Base-by-base conservation (phyloP, 1,139 yeast genomes). In the Yamadazyma diospyri region DNA sequence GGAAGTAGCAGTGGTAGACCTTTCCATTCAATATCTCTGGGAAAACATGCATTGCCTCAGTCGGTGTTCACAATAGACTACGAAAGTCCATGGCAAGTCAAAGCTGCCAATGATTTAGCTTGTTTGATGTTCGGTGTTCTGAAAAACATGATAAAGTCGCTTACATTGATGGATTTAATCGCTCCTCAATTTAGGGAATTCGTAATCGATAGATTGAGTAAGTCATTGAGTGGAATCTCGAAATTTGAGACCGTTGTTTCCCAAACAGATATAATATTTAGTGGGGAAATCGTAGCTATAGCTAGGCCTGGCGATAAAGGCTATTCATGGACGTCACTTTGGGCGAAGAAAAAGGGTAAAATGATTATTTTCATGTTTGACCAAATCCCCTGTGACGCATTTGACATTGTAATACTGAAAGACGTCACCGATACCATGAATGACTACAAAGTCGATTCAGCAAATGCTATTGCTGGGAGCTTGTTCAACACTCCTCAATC, bases 81-180 rank as follows among this genome's bases (percentile, higher is more conserved):
- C 13, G 76, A 73, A n/a, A 69, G 74, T 30, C 97, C 97, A 0
- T 89, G 94, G 87, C 59, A 69, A 14, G 75, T 89, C 29, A 76
- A 77, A 46, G 89, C 94, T 6, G 89, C 94, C 6, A 89, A 89
- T 51, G 97, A 89, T 57, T 65, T 87, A 46, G 95, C 96, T 0
- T 84, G 95, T 51, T 68, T 87, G 42, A 79, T 85, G 66, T 85
- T 88, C 61, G 97, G 96, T 12, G 78, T 84, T 8, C 78, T 85
- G 39, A 78, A 79, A 48, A 67, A 65, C 20, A 79, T 81, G 31
- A 65, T 88, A 30, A 71, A 73, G 29, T 70, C 80, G 12, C 58
- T 82, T 34, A 75, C 87, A 1, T 65, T 89, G 27, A 66, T 85
- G 64, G 95, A 86, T 53, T 68, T 87, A 40, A 77, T 88, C 22